Conservation (phyloP, 345 rosid species). For the Arabidopsis arenosa region DNA sequence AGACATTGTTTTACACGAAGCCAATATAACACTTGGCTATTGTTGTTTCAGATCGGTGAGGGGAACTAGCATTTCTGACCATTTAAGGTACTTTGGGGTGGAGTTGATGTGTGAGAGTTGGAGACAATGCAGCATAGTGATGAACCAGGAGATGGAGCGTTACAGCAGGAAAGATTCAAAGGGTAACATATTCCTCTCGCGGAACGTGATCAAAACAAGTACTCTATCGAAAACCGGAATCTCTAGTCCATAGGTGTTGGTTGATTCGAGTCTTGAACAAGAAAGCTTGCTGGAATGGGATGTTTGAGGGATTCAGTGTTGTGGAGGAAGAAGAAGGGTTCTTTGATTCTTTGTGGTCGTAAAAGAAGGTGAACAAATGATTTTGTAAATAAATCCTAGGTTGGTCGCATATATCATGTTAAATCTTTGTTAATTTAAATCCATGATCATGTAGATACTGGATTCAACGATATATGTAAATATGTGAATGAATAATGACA, state of each 20-base stretch:
- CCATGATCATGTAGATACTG: background rate
- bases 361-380: slow-evolving; percentile 6
- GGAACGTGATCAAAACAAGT: slow-evolving; percentile 45
- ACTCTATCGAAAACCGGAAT: slow-evolving; percentile 13
- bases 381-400: slow-evolving; percentile 18
- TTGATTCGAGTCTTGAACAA: slow-evolving; percentile 2
- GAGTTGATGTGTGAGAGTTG: slow-evolving; percentile 57
- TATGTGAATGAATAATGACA: background rate
- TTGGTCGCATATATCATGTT: background rate
- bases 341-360: background rate
- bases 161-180: slow-evolving; percentile 59
- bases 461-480: background rate
- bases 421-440: background rate
- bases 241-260: slow-evolving; percentile 10
- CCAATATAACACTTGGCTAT: background rate
- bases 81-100: slow-evolving; percentile 75
- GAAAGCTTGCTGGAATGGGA: slow-evolving; percentile 3
- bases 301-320: slow-evolving; percentile 13
- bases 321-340: slow-evolving; percentile 3
- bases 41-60: slow-evolving; percentile 65
- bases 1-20: background rate
- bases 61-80: slow-evolving; percentile 79
- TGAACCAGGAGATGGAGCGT: slow-evolving; percentile 49
- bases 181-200: slow-evolving; percentile 71
- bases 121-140: slow-evolving; percentile 76